phyloP scores from a whole-genome alignment of 495 filamentous ascomycete genomes.

The Trichoderma erinaceum region DNA sequence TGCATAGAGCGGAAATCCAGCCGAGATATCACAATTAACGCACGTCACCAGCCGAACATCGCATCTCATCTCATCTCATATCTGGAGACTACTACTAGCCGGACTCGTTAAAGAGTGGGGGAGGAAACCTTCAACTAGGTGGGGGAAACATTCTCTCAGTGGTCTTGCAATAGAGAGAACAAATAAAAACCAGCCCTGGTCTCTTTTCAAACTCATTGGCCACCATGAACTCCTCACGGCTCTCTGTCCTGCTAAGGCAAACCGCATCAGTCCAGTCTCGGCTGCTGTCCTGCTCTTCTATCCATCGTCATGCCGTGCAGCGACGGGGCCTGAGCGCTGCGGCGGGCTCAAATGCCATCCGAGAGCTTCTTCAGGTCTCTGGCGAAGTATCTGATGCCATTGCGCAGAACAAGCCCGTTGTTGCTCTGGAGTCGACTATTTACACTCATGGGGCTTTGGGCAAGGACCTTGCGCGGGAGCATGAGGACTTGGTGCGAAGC shows the following conservation, averaged over 20 bases:
- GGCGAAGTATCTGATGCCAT: slow-evolving; percentile 77
- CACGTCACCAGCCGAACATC: neutral
- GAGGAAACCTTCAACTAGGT: slow-evolving; percentile 2
- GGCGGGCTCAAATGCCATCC: slow-evolving; percentile 27
- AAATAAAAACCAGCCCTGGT: neutral
- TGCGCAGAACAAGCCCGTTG: slow-evolving; percentile 64
- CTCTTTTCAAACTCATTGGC: neutral
- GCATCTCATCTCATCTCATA: neutral
- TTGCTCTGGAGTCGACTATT: slow-evolving; percentile 90
- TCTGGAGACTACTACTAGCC: neutral
- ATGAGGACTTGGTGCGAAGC: slow-evolving; percentile 70
- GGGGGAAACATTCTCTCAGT: neutral
- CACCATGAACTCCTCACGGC: neutral
- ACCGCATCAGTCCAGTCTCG: neutral
- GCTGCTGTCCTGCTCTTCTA: neutral
- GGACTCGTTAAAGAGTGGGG: slow-evolving; percentile 10
- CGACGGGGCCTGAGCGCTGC: slow-evolving; percentile 15
- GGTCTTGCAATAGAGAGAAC: neutral
- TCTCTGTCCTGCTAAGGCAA: neutral
- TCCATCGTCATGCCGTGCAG: neutral
- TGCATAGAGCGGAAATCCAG: neutral
- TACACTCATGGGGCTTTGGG: slow-evolving; percentile 71
- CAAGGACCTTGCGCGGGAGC: slow-evolving; percentile 75
- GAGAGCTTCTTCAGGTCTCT: slow-evolving; percentile 64
- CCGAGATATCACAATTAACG: neutral